These are phyloP conservation scores for Ophiocordyceps robertsii DNA, from an alignment of 2,329 filamentous ascomycete genomes.

Conservation along the genomic window DNA sequence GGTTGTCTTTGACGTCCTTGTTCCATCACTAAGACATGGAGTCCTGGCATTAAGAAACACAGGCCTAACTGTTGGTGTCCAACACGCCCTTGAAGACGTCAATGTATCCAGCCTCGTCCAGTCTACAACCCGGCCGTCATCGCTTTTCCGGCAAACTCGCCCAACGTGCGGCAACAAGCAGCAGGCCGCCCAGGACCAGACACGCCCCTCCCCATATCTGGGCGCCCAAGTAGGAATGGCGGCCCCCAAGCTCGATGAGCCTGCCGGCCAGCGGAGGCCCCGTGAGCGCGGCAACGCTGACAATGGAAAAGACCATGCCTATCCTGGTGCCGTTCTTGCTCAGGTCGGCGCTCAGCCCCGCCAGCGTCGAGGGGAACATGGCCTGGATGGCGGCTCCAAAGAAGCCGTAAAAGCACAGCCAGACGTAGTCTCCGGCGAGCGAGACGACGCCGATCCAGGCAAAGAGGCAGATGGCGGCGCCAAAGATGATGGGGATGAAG, in stretches of 20 bases:
- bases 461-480: slow-evolving; percentile 29
- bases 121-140: too few relatives aligned
- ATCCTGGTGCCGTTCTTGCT: slow-evolving; percentile 41
- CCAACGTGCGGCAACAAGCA: slow-evolving; percentile 24
- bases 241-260: slow-evolving; percentile 28
- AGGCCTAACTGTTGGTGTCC: too few relatives aligned
- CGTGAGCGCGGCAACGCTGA: slow-evolving; percentile 38
- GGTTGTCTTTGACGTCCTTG: too few relatives aligned
- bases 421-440: slow-evolving; percentile 33
- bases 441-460: slow-evolving; percentile 39
- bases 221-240: slow-evolving; percentile 30
- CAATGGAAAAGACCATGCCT: slow-evolving; percentile 46
- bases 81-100: too few relatives aligned
- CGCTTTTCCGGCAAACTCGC: too few relatives aligned
- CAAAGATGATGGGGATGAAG: slow-evolving; percentile 35
- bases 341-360: slow-evolving; percentile 35
- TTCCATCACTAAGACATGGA: too few relatives aligned
- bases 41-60: too few relatives aligned
- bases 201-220: slow-evolving; percentile 35
- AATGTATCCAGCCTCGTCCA: too few relatives aligned
- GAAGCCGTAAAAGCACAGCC: slow-evolving; percentile 50
- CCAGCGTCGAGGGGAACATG: slow-evolving; percentile 43
- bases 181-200: slow-evolving; percentile 26
- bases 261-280: slow-evolving; percentile 41
- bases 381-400: slow-evolving; percentile 50